Base-by-base conservation (phyloP, 768 basidiomycete genomes). In the Auricularia cornea region DNA sequence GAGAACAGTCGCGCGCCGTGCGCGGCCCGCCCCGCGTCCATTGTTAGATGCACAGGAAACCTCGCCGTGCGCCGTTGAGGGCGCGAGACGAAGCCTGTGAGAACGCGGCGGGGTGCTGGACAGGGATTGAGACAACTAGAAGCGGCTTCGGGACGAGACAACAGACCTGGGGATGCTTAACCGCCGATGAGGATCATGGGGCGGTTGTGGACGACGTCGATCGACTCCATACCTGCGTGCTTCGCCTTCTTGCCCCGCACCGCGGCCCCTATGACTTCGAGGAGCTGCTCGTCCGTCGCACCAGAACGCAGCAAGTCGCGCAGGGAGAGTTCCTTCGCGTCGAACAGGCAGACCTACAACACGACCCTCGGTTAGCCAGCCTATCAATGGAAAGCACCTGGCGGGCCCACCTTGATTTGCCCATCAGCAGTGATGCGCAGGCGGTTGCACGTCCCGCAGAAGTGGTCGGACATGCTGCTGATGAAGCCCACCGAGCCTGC, bases 141-240 rank as follows among this genome's bases (percentile, higher is more conserved):
- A n/a, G n/a, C n/a, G n/a, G n/a, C n/a, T n/a, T n/a, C n/a, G n/a
- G 44, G 23, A 23, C 6, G 44, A 11, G 44, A 48, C 11, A 48
- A 23, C 44, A 18, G 6, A 48, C 44, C 44, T 48, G 44, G 6
- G 72, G 66, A 73, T 71, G 84, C 83, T 90, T 83, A 95, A 87
- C 93, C 93, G 75, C 93, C 94, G 74, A 95, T 95, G 65, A 92
- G 78, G 66, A 94, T 94, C 92, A 95, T 95, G 12, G 92, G 89
- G 60, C 89, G 80, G 76, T 93, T 94, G 56, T 83, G 83, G 48
- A 83, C 72, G 62, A 88, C 87, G 71, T 92, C 85, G 64, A 92
- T 89, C 63, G 83, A 80, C 70, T 89, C 86, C 91, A 92, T 92
- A 41, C 86, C 90, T 41, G 85, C 89, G 70, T 94, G 92, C 69